Evolutionary conservation across 306 rosid species (phyloP).

Genomic region (Rubus parviflorus): DNA sequence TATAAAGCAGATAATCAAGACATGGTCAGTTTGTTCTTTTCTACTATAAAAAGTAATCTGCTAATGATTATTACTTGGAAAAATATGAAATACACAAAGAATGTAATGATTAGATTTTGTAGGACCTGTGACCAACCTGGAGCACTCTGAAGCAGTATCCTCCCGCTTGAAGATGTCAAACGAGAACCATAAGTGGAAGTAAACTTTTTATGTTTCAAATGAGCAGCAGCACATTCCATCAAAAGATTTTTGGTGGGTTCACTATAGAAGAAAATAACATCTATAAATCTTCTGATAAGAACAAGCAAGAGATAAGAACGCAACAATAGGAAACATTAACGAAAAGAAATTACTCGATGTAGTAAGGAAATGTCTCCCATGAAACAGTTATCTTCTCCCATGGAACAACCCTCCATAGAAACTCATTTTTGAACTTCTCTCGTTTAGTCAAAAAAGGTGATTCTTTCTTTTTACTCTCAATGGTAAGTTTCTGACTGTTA

Average conservation of each 20-base stretch:
- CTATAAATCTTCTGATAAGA: not conserved
- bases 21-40: not conserved
- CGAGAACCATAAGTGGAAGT: slow-evolving; percentile 68
- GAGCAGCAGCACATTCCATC: slow-evolving; percentile 86
- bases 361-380: slow-evolving; percentile 91
- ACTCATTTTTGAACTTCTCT: slow-evolving; percentile 82
- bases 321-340: slow-evolving; percentile 19
- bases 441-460: slow-evolving; percentile 72
- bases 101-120: slow-evolving; percentile 13
- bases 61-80: not conserved
- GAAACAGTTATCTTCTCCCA: slow-evolving; percentile 92
- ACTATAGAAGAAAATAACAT: slow-evolving; percentile 34
- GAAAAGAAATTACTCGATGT: slow-evolving; percentile 59
- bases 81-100: slow-evolving; percentile 5
- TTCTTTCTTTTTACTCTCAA: slow-evolving; percentile 66
- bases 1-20: slow-evolving; percentile 21
- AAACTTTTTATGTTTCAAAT: slow-evolving; percentile 60
- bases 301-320: not conserved
- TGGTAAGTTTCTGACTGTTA: slow-evolving; percentile 59
- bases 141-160: slow-evolving; percentile 85
- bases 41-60: not conserved
- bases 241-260: slow-evolving; percentile 76
- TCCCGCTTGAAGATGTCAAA: slow-evolving; percentile 83
- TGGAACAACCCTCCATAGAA: slow-evolving; percentile 78
- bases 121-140: slow-evolving; percentile 67